Conservation (phyloP, 1,284 basidiomycete genomes). For the Pyrrhoderma lamaoense region DNA sequence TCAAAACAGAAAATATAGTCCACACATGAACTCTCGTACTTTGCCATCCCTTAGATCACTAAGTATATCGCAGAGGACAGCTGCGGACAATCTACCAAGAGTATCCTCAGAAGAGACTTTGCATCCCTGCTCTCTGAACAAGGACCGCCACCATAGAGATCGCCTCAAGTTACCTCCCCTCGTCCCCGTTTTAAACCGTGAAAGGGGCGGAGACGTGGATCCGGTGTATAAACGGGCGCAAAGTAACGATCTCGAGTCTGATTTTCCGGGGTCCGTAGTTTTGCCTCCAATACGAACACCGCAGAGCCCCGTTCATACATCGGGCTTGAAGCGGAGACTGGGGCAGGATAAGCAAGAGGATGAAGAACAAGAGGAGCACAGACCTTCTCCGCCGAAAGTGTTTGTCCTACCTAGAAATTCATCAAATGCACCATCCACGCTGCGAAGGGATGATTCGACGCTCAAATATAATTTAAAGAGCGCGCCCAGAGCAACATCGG, state of each 20-base stretch:
- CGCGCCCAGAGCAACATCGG: neutral
- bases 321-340: constrained; percentile 8
- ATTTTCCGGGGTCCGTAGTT: constrained; percentile 11
- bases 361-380: constrained; percentile 4
- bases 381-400: constrained; percentile 11
- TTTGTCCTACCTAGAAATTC: neutral
- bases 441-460: constrained; percentile 7
- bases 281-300: constrained; percentile 8
- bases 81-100: neutral
- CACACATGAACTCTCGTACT: neutral
- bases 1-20: neutral
- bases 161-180: no score
- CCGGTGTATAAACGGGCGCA: neutral
- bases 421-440: constrained; percentile 4
- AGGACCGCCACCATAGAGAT: neutral
- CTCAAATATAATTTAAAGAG: neutral
- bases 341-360: neutral
- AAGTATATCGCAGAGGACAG: neutral
- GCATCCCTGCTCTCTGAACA: neutral
- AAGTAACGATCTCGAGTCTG: neutral
- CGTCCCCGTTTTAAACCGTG: no score
- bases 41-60: constrained; percentile 9
- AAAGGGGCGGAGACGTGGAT: neutral
- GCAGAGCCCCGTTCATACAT: neutral
- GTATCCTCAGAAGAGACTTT: neutral